Evolutionary conservation across 345 rosid genomes (phyloP).

Genomic region (Corymbia maculata): DNA sequence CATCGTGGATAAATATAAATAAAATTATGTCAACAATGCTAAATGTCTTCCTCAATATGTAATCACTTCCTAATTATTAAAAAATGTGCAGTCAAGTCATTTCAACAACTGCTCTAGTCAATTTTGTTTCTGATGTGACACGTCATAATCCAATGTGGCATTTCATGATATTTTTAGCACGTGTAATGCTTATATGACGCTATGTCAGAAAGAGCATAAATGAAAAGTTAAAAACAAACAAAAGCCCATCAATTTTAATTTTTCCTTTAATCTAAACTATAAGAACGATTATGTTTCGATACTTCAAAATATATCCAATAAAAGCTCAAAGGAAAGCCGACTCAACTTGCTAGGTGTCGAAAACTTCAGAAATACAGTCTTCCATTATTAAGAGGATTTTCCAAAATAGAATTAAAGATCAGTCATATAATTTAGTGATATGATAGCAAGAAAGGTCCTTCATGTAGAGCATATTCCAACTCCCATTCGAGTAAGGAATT

Average conservation of each 20-base stretch:
- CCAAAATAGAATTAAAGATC: not conserved
- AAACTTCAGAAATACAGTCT: not conserved
- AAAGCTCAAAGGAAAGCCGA: not conserved
- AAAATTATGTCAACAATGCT: not conserved
- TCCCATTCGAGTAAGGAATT: not conserved
- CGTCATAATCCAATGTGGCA: not conserved
- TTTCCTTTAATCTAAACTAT: not conserved
- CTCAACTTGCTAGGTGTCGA: not conserved
- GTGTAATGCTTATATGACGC: not conserved
- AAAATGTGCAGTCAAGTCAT: not conserved
- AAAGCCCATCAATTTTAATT: not conserved
- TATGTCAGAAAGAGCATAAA: not conserved
- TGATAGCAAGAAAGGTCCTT: not conserved
- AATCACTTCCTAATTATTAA: too few species aligned
- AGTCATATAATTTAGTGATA: not conserved
- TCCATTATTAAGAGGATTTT: not conserved
- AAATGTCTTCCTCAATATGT: not conserved
- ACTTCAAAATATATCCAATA: not conserved
- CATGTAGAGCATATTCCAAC: not conserved
- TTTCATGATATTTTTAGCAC: not conserved
- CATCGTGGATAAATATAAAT: not conserved
- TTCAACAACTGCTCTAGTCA: not conserved
- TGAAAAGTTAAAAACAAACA: not conserved
- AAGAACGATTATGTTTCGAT: not conserved
- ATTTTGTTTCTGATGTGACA: not conserved